Evolutionary conservation across 2,329 filamentous ascomycete species (phyloP).

Genomic region (Fusarium pseudonygamai): DNA sequence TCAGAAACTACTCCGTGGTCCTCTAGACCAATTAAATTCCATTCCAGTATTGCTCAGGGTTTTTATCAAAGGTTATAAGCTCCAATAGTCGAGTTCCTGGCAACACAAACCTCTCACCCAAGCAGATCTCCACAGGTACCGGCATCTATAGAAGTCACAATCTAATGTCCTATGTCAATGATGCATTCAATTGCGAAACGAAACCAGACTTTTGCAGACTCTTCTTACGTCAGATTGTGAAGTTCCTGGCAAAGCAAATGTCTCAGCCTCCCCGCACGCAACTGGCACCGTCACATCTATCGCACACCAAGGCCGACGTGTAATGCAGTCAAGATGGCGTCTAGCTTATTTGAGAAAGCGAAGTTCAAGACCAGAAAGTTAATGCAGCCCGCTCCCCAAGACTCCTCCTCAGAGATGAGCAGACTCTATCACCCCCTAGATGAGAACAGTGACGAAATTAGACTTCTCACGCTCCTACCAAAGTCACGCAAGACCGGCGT

Average conservation of each 20-base stretch:
- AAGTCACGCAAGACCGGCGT: too few species aligned
- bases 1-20: rapidly evolving
- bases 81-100: not conserved
- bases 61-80: not conserved
- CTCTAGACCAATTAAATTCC: not conserved
- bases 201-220: not conserved
- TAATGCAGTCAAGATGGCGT: too few species aligned
- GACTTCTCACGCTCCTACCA: too few species aligned
- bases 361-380: too few species aligned
- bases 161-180: not conserved
- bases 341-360: too few species aligned
- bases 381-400: too few species aligned
- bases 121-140: not conserved
- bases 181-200: not conserved
- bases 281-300: too few species aligned
- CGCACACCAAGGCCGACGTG: too few species aligned
- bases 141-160: not conserved
- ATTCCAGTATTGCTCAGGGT: not conserved
- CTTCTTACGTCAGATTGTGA: not conserved
- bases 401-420: too few species aligned
- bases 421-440: too few species aligned
- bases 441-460: too few species aligned
- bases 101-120: not conserved
- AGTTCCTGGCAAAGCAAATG: not conserved
- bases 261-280: too few species aligned